Evolutionary conservation across 2,329 filamentous ascomycete species (phyloP), one percentile per base, ranked within the genome.

Genomic region (Aspergillus fijiensis): DNA sequence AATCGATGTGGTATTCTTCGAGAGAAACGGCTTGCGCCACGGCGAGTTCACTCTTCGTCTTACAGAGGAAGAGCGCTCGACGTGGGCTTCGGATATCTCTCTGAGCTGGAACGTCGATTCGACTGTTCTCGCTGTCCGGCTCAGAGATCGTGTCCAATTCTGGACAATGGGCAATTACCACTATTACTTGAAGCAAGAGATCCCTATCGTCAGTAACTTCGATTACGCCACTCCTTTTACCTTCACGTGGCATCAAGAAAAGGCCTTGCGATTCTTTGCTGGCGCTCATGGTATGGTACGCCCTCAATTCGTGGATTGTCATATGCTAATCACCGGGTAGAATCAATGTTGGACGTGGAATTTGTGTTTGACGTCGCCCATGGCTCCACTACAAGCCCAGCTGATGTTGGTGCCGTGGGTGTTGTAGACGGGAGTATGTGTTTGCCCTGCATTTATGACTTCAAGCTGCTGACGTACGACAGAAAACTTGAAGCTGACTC

Each of bases 141-240:
- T 93, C 67, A 80, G 81, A 33, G 85, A 92, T 64, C 84, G 86
- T 58, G 79, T 95, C n/a, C 95, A 99, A 72, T 80, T 99, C 1
- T 99, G 95, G 95, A 96, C 92, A 0, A 96, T 89, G 84, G 90
- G 92, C 21, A 99, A 99, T 74, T 99, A 99, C 68, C 91, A 98
- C 73, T 99, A 95, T 85, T 98, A 98, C 74, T 82, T 99, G 16
- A 99, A 99, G 78, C 92, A 96, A 73, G 92, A 97, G 72, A 82
- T 97, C 6, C 77, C 79, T 6, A 78, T 83, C 6, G 67, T 74
- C 7, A 62, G 67, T 29, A 69, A 70, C 53, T 67, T 65, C 14
- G 57, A 65, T 12, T 64, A 62, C 10, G 59, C 65, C 42, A 50
- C 62, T 42, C 69, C 71, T 9, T 70, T 69, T 39, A 65, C 70